phyloP scores from a whole-genome alignment of 106 monocot genomes.

The Triglochin maritima region DNA sequence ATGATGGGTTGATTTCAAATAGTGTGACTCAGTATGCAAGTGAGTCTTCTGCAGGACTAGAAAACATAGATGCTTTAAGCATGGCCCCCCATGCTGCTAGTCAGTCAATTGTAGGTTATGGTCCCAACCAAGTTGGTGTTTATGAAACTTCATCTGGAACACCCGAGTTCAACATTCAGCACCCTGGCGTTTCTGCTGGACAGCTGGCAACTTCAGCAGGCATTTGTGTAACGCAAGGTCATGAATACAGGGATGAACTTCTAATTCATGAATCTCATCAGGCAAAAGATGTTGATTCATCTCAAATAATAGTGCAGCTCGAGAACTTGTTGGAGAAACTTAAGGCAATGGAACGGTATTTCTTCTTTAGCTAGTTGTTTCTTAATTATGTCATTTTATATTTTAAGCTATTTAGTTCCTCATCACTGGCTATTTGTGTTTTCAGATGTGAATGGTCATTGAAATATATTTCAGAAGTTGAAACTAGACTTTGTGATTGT shows the following conservation, averaged over 20 bases:
- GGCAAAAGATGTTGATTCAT: slow-evolving; percentile 34
- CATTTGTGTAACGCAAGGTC: slow-evolving; percentile 2
- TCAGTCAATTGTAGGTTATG: slow-evolving; percentile 16
- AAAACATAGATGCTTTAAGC: slow-evolving; percentile 7
- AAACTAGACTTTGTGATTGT: slow-evolving; percentile 79
- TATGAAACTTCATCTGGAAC: slow-evolving; percentile 7
- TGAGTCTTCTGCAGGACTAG: slow-evolving; percentile 10
- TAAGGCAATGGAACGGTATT: slow-evolving; percentile 24
- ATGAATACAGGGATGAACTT: slow-evolving; percentile 19
- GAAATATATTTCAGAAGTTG: slow-evolving; percentile 47
- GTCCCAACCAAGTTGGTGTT: slow-evolving; percentile 2
- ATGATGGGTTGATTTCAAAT: slow-evolving; percentile 11
- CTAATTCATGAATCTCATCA: slow-evolving; percentile 11
- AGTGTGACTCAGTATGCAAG: slow-evolving; percentile 7
- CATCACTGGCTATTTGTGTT: slow-evolving; percentile 5
- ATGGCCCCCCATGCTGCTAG: slow-evolving; percentile 14
- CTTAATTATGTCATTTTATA: background rate
- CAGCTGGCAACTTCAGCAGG: slow-evolving; percentile 3
- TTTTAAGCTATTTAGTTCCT: background rate
- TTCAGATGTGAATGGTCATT: slow-evolving; percentile 34
- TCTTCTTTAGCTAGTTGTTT: background rate
- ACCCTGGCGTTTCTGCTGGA: slow-evolving; percentile 11
- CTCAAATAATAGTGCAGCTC: slow-evolving; percentile 44
- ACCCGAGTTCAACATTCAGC: slow-evolving; percentile 5
- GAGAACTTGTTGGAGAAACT: slow-evolving; percentile 59